Base-by-base conservation (phyloP, 2,329 filamentous ascomycete species). In the Blastomyces parvus region DNA sequence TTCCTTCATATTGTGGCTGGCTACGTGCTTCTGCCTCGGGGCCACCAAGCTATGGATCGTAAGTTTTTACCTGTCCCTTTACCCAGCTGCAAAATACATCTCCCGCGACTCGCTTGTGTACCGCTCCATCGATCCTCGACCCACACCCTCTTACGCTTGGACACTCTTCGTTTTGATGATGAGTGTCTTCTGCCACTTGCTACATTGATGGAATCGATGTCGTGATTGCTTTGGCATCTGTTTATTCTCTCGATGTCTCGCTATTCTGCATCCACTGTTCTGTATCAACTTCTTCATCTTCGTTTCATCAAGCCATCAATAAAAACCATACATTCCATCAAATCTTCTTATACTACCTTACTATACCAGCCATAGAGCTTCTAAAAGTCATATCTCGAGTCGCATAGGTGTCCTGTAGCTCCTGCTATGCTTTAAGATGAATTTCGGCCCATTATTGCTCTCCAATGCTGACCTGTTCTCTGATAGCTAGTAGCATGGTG, bases 11-110 rank as follows among this genome's bases (percentile, higher is more conserved):
- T 64, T 61, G 62, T 42, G 64, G 69, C 70, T 70, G 71, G 68
- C 70, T 64, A 62, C 64, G 63, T 68, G 66, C 56, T 64, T 66
- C 69, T 68, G 69, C 68, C 68, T 73, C 74, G 78, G 80, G 79
- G 78, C 78, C 76, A 78, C 77, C 78, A 75, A 76, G 78, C 73
- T 77, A 85, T 85, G 83, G 82, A 83, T 78, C 81, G 83, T 85
- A 76, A 83, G 82, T 84, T 70, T 36, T 69, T 67, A 69, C 71
- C 76, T 69, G 25, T 67, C 66, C 64, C 62, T 64, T 64, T 67
- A 55, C 57, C 62, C 33, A 61, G 42, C 52, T 50, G 48, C 42
- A 53, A 40, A 52, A 62, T 59, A 50, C 42, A n/a, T 25, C 60
- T 53, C 60, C 27, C 59, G 52, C 25, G 33, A 19, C 8, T 55